Evolutionary conservation across 2,329 filamentous ascomycete genomes (phyloP).

Genomic region (Alternaria panax): DNA sequence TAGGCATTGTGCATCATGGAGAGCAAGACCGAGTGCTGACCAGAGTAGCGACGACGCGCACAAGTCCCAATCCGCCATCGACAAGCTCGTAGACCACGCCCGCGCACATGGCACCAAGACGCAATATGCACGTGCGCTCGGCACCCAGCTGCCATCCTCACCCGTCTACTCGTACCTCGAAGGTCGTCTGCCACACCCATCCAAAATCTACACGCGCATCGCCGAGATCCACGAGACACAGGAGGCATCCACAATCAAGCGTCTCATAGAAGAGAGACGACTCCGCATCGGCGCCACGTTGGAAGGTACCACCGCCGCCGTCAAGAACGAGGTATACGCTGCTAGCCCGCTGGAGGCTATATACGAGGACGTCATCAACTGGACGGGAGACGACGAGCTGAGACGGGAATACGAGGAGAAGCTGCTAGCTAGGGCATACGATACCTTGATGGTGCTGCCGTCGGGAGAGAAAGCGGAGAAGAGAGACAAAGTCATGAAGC

Average conservation of each 20-base stretch:
- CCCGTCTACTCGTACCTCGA: constrained; percentile 83
- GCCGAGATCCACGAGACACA: constrained; percentile 84
- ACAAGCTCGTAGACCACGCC: constrained; percentile 80
- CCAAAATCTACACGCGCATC: constrained; percentile 80
- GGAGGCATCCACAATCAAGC: constrained; percentile 89
- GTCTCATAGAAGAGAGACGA: constrained; percentile 84
- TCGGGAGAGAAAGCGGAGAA: constrained; percentile 73
- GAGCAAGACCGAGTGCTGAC: constrained; percentile 14
- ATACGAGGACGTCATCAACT: constrained; percentile 86
- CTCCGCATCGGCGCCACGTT: constrained; percentile 86
- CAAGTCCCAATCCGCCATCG: constrained; percentile 69
- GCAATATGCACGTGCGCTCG: constrained; percentile 79
- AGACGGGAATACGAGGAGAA: constrained; percentile 90
- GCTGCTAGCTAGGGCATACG: constrained; percentile 79
- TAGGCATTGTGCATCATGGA: constrained; percentile 1
- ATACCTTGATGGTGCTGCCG: constrained; percentile 74
- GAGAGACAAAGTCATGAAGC: constrained; percentile 73
- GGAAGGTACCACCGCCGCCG: constrained; percentile 82
- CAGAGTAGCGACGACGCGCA: constrained; percentile 62
- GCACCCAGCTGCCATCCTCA: constrained; percentile 78
- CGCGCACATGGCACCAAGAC: constrained; percentile 73
- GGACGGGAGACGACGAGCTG: constrained; percentile 85
- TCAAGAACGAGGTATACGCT: constrained; percentile 82
- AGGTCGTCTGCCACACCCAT: constrained; percentile 80
- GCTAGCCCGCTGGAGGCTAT: constrained; percentile 79